These are phyloP conservation scores for Oenanthe javanica DNA, from an alignment of 140 eudicot genomes.

Conservation along the genomic window DNA sequence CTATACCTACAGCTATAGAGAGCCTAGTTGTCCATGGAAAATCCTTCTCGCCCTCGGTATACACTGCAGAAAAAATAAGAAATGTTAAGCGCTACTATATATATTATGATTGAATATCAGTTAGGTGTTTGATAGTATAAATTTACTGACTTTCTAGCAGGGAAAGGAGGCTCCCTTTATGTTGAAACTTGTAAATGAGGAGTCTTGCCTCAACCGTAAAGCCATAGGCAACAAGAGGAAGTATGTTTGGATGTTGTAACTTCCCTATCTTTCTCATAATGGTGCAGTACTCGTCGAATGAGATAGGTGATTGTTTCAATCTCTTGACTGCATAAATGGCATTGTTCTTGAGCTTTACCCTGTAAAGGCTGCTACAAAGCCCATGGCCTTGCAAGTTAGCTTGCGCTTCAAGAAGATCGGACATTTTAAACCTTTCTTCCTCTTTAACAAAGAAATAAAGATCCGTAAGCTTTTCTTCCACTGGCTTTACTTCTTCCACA, in stretches of 20 bases:
- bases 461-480: slow-evolving; percentile 25
- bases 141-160: slow-evolving; percentile 44
- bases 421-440: slow-evolving; percentile 40
- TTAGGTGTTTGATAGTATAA: neutral
- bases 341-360: slow-evolving; percentile 40
- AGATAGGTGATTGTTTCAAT: slow-evolving; percentile 40
- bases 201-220: slow-evolving; percentile 48
- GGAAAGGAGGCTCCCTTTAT: slow-evolving; percentile 52
- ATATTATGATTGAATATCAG: neutral
- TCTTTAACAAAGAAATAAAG: slow-evolving; percentile 56
- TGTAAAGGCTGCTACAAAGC: slow-evolving; percentile 66
- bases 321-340: slow-evolving; percentile 54
- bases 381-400: slow-evolving; percentile 51
- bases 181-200: slow-evolving; percentile 49
- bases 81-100: neutral
- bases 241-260: slow-evolving; percentile 48
- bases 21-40: slow-evolving; percentile 60
- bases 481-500: slow-evolving; percentile 14
- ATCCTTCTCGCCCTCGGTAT: slow-evolving; percentile 33
- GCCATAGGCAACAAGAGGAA: slow-evolving; percentile 52
- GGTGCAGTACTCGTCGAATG: slow-evolving; percentile 33
- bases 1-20: slow-evolving; percentile 55
- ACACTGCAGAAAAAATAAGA: slow-evolving; percentile 27
- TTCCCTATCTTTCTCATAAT: slow-evolving; percentile 50
- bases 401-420: slow-evolving; percentile 60